Evolutionary conservation across 345 rosid genomes (phyloP).

Genomic region (Pelargonium nanum): DNA sequence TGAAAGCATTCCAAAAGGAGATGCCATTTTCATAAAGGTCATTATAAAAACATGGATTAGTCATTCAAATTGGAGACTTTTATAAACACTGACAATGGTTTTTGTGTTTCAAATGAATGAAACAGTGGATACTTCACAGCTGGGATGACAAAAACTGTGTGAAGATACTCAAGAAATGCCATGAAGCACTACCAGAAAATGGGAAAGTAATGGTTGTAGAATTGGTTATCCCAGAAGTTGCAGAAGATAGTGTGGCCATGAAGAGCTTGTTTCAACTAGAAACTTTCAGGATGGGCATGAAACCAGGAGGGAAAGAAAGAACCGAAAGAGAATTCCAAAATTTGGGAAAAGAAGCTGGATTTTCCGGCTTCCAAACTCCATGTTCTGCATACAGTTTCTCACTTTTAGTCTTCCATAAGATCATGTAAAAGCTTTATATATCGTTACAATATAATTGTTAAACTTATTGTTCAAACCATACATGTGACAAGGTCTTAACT

Average conservation of each 20-base stretch:
- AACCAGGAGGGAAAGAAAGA: constrained; percentile 31
- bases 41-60: background rate
- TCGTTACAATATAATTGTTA: background rate
- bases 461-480: background rate
- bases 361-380: constrained; percentile 31
- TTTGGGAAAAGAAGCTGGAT: constrained; percentile 38
- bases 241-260: constrained; percentile 15
- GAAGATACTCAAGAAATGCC: constrained; percentile 39
- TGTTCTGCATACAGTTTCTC: constrained; percentile 28
- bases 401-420: constrained; percentile 32
- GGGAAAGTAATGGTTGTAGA: constrained; percentile 42
- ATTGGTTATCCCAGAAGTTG: constrained; percentile 28
- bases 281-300: constrained; percentile 24
- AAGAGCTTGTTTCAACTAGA: constrained; percentile 32
- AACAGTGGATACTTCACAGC: constrained; percentile 38
- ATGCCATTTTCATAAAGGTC: constrained; percentile 69
- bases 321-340: constrained; percentile 26
- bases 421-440: background rate
- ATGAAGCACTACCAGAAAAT: constrained; percentile 21
- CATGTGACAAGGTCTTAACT: too few species aligned
- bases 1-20: constrained; percentile 39
- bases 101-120: background rate
- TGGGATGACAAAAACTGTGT: constrained; percentile 30
- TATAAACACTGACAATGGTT: background rate
- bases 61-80: background rate